Evolutionary conservation across 2,329 filamentous ascomycete genomes (phyloP), one percentile per base, ranked within the genome.

Genomic region (Phialophora verrucosa): DNA sequence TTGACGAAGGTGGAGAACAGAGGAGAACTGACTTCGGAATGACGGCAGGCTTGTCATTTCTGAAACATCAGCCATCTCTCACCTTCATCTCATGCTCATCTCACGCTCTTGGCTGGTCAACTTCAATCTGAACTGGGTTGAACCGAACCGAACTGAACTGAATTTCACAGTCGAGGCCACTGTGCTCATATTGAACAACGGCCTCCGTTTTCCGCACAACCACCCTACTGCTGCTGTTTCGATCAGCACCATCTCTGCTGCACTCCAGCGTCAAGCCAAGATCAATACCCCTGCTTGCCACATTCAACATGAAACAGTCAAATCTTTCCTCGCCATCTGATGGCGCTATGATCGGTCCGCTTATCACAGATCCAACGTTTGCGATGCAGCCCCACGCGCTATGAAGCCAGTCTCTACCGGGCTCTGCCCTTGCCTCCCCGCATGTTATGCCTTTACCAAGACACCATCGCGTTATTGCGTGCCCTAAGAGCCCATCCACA

Each of bases 291-390:
- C 38, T 55, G 66, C 50, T 59, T 32, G 66, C 59, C 66, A 68
- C 55, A 35, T 57, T 65, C 50, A 66, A 32, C 27, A 49, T 68
- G 66, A 68, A 66, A 68, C 63, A 50, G 27, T 31, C 42, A 54
- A 56, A 17, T 42, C 29, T 44, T 42, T 27, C 12, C 49, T 27
- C 25, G 23, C 49, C 4, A 4, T 17, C 50, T 54, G 59, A 44
- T 63, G 54, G 49, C 50, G 59, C 42, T 38, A 50, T 58, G 38
- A 32, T 56, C 42, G 56, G 56, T 68, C 66, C 62, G 59, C 25
- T 57, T 27, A 42, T 35, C 63, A 27, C 60, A 25, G 55, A 65
- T 63, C 54, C 59, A 64, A 42, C 42, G 59, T 68, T 65, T 66
- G 12, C 66, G 66, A 68, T 68, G 63, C 42, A 27, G 11, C 51